These are phyloP conservation scores for Neurospora terricola DNA, from an alignment of 495 filamentous ascomycete species.

Conservation along the genomic window DNA sequence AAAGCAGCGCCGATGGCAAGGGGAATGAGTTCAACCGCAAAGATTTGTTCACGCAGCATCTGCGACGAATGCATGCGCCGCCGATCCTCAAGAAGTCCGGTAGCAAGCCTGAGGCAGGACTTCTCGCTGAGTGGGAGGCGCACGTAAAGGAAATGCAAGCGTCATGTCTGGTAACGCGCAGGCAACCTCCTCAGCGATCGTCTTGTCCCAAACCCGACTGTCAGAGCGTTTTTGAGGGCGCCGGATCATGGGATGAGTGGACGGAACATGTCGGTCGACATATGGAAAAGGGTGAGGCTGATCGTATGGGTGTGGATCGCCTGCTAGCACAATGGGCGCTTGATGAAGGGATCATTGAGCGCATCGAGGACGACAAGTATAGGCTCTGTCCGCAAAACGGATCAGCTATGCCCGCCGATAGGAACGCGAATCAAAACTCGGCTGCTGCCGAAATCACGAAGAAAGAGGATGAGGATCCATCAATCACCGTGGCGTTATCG, in stretches of 20 bases:
- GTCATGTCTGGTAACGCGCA: slow-evolving; percentile 58
- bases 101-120: slow-evolving; percentile 40
- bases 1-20: slow-evolving; percentile 49
- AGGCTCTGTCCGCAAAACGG: slow-evolving; percentile 30
- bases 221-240: slow-evolving; percentile 52
- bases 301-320: slow-evolving; percentile 38
- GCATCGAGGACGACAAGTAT: slow-evolving; percentile 39
- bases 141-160: slow-evolving; percentile 51
- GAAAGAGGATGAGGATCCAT: slow-evolving; percentile 25
- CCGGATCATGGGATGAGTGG: slow-evolving; percentile 73
- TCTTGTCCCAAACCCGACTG: slow-evolving; percentile 65
- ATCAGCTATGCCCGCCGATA: slow-evolving; percentile 7
- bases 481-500: slow-evolving; percentile 24
- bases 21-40: slow-evolving; percentile 73
- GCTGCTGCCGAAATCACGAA: slow-evolving; percentile 9
- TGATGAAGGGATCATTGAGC: slow-evolving; percentile 47
- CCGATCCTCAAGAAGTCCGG: slow-evolving; percentile 39
- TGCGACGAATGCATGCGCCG: slow-evolving; percentile 81
- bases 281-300: slow-evolving; percentile 57
- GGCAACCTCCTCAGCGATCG: slow-evolving; percentile 56
- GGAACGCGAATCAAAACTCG: slow-evolving; percentile 7
- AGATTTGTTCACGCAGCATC: slow-evolving; percentile 89
- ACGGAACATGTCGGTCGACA: slow-evolving; percentile 91
- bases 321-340: slow-evolving; percentile 47
- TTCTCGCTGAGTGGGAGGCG: slow-evolving; percentile 44